Evolutionary conservation across 257 asterid genomes (phyloP).

Genomic region (Solanum pennellii): DNA sequence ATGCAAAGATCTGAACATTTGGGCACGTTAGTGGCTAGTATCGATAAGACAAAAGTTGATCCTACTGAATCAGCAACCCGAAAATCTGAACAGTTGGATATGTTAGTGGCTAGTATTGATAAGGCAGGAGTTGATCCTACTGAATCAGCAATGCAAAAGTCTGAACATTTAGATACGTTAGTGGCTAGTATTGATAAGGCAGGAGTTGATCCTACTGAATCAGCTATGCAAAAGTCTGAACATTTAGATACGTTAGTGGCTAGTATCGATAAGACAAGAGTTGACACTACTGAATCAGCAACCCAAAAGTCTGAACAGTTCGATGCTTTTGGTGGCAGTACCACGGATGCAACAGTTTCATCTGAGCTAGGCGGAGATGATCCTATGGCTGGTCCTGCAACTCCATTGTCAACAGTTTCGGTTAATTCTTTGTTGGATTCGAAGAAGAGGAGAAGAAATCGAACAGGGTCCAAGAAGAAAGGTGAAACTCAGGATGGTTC

Average conservation of each 20-base stretch:
- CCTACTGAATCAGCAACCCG: neutral
- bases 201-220: neutral
- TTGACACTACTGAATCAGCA: neutral
- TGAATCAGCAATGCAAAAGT: neutral
- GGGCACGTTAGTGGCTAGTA: neutral
- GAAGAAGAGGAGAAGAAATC: constrained; percentile 37
- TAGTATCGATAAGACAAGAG: neutral
- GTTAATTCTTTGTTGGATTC: constrained; percentile 44
- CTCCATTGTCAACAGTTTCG: constrained; percentile 21
- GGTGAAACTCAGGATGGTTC: constrained; percentile 13
- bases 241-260: neutral
- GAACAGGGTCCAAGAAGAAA: constrained; percentile 34
- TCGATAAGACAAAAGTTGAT: neutral
- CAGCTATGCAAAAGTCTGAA: neutral
- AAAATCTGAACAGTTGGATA: neutral
- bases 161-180: neutral
- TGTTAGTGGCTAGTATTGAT: neutral
- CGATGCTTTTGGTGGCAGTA: neutral
- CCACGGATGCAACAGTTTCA: constrained; percentile 7
- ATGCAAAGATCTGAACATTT: neutral
- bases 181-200: neutral
- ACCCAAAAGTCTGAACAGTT: neutral
- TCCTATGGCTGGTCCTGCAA: constrained; percentile 18
- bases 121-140: neutral
- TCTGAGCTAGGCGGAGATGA: constrained; percentile 13